These are phyloP conservation scores for Microthlaspi erraticum DNA, from an alignment of 345 rosid genomes.

Conservation along the genomic window DNA sequence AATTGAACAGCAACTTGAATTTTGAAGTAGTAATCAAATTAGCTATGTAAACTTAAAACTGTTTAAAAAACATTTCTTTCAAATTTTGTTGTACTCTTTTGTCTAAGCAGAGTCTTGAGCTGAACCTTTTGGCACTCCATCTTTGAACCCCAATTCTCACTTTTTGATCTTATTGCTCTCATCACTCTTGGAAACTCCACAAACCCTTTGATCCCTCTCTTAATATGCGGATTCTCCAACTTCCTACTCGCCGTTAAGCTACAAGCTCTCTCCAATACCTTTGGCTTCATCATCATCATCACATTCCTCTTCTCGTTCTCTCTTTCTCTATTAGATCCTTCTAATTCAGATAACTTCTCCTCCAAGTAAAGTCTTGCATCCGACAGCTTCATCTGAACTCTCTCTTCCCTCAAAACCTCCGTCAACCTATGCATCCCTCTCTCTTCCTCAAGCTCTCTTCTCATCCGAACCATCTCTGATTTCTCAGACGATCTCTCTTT, in stretches of 20 bases:
- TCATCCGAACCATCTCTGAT: slow-evolving; percentile 61
- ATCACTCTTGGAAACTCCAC: slow-evolving; percentile 83
- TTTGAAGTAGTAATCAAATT: too few species aligned
- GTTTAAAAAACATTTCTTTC: too few species aligned
- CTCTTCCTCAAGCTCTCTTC: slow-evolving; percentile 74
- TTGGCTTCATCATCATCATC: slow-evolving; percentile 33
- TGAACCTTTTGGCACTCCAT: slow-evolving; percentile 84
- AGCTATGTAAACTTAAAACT: too few species aligned
- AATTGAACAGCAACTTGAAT: too few species aligned
- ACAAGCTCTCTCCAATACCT: slow-evolving; percentile 35
- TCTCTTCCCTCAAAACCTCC: slow-evolving; percentile 79
- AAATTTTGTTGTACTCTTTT: slow-evolving; percentile 46
- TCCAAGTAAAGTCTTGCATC: slow-evolving; percentile 78
- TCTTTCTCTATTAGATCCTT: slow-evolving; percentile 39
- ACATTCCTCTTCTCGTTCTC: slow-evolving; percentile 32
- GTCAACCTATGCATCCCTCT: slow-evolving; percentile 78
- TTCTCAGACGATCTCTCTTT: slow-evolving; percentile 54
- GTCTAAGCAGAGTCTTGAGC: slow-evolving; percentile 74
- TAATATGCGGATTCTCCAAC: slow-evolving; percentile 84
- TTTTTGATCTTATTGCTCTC: slow-evolving; percentile 68
- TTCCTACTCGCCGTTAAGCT: slow-evolving; percentile 38
- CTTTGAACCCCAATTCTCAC: slow-evolving; percentile 80
- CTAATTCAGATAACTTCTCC: slow-evolving; percentile 66
- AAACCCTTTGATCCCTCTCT: slow-evolving; percentile 84
- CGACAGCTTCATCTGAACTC: slow-evolving; percentile 88